A percentile compares a stretch with the other conserved stretches of the same genome.
These are phyloP conservation scores for Pleurozium schreberi DNA, from an alignment of 225 moss, liverwort and hornwort species.

Conservation along the genomic window DNA sequence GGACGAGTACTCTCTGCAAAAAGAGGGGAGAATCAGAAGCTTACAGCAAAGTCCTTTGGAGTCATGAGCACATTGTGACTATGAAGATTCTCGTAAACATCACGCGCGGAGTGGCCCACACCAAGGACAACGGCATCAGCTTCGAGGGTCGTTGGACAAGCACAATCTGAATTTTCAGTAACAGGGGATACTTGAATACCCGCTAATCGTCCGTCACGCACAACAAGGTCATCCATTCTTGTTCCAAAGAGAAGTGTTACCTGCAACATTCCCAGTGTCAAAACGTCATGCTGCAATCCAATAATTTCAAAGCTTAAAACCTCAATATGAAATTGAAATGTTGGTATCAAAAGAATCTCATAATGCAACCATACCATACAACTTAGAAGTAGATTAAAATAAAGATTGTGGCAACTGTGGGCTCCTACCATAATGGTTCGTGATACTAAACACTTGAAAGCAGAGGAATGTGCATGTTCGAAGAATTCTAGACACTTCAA, in stretches of 20 bases:
- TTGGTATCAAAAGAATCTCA: background rate
- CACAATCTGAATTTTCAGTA: background rate
- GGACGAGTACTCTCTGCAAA: background rate
- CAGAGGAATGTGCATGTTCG: background rate
- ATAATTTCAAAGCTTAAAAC: background rate
- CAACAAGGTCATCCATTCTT: conserved; percentile 76
- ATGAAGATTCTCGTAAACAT: conserved; percentile 71
- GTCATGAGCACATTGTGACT: conserved; percentile 75
- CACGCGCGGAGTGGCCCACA: conserved; percentile 95
- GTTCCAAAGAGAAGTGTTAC: conserved; percentile 85
- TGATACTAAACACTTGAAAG: background rate
- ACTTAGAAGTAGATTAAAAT: background rate
- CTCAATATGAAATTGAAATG: background rate
- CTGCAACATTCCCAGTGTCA: conserved; percentile 22
- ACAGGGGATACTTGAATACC: conserved; percentile 59
- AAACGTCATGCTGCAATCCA: background rate
- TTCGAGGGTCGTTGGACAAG: conserved; percentile 24
- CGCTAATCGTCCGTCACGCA: conserved; percentile 56
- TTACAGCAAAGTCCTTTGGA: conserved; percentile 83
- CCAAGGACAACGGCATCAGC: conserved; percentile 89
- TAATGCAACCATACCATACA: background rate
- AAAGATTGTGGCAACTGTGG: background rate
- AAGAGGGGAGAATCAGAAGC: background rate
- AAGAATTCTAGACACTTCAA: background rate
- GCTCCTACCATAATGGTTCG: background rate